Conservation (phyloP, 306 rosid genomes). For the Albizia julibrissin region DNA sequence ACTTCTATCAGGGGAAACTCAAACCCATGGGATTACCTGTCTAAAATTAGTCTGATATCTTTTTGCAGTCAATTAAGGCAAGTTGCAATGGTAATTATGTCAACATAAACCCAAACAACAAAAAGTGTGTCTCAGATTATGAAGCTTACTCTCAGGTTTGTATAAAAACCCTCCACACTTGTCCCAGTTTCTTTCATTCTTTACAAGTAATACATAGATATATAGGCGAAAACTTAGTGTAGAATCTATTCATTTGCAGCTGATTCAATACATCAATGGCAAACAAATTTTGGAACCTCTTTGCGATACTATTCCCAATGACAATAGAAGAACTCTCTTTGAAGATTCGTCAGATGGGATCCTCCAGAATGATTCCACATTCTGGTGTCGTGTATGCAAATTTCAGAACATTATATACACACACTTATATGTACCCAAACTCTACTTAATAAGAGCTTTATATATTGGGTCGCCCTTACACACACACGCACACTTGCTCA, state of each 20-base stretch:
- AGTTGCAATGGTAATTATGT: slow-evolving; percentile 30
- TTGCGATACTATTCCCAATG: background rate
- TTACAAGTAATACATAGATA: no score
- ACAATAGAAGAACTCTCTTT: slow-evolving; percentile 9
- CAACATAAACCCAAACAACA: slow-evolving; percentile 19
- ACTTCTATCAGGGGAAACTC: background rate
- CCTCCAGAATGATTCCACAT: background rate
- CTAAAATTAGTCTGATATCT: background rate
- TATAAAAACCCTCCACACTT: background rate
- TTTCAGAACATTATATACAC: background rate
- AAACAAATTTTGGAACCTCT: slow-evolving; percentile 2
- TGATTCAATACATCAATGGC: background rate
- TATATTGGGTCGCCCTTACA: no score
- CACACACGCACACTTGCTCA: no score
- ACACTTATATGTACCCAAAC: background rate
- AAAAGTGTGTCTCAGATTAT: background rate
- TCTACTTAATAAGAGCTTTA: no score
- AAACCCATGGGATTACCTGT: background rate
- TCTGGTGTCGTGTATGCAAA: slow-evolving; percentile 23
- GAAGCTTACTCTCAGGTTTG: slow-evolving; percentile 18
- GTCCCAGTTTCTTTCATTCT: background rate
- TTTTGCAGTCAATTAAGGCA: slow-evolving; percentile 31
- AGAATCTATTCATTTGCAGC: slow-evolving; percentile 10
- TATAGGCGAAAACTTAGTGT: background rate
- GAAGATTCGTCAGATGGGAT: background rate